Evolutionary conservation across 2,329 filamentous ascomycete species (phyloP).

Genomic region (Parasarocladium wereldwijsianum): DNA sequence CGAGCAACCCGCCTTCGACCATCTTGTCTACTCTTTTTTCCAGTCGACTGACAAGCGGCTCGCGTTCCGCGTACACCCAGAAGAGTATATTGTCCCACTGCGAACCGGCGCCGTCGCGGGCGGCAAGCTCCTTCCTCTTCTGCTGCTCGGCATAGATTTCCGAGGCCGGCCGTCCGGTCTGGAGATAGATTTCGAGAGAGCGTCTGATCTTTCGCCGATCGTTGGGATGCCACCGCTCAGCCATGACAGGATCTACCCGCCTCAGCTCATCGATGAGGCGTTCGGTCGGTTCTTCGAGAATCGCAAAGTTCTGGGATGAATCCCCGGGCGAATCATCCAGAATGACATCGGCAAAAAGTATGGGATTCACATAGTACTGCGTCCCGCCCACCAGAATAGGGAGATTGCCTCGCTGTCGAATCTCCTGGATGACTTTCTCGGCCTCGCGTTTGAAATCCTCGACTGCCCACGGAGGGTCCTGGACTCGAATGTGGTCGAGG

Average conservation of each 20-base stretch:
- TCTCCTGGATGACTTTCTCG: conserved; percentile 55
- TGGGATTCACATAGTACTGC: conserved; percentile 83
- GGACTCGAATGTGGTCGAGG: conserved; percentile 60
- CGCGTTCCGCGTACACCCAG: conserved; percentile 70
- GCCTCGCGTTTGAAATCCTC: conserved; percentile 62
- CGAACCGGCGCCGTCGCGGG: conserved; percentile 5
- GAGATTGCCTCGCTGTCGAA: conserved; percentile 60
- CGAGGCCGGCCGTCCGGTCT: conserved; percentile 67
- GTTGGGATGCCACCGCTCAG: conserved; percentile 83
- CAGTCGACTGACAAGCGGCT: conserved; percentile 54
- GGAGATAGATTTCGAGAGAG: conserved; percentile 79
- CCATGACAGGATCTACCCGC: conserved; percentile 81
- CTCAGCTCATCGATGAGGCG: conserved; percentile 57
- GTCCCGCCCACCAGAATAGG: conserved; percentile 90
- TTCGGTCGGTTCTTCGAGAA: conserved; percentile 58
- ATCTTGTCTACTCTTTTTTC: conserved; percentile 73
- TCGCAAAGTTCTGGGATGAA: conserved; percentile 38
- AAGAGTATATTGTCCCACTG: conserved; percentile 54
- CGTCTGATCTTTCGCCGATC: conserved; percentile 80
- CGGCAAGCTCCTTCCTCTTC: conserved; percentile 18
- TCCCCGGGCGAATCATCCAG: conserved; percentile 23
- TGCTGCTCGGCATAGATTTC: conserved; percentile 75
- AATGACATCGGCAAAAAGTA: conserved; percentile 61
- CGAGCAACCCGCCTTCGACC: conserved; percentile 41
- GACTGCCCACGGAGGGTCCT: conserved; percentile 73